Conservation (phyloP, 768 basidiomycete species). For the Macrolepiota albuminosa region DNA sequence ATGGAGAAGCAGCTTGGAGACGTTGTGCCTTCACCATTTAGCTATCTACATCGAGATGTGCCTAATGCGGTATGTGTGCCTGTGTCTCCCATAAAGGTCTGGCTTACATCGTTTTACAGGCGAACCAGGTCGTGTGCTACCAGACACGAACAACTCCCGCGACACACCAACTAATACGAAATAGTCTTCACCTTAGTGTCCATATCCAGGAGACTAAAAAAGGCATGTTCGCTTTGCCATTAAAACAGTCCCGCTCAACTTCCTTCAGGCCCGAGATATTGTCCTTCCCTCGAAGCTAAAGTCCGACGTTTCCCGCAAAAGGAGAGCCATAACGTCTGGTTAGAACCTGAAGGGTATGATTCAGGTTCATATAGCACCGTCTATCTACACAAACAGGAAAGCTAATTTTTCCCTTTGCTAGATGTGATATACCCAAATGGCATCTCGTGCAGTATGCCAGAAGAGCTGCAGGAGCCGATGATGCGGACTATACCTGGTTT, state of each 20-base stretch:
- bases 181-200: conserved; percentile 71
- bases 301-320: conserved; percentile 75
- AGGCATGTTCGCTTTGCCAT: conserved; percentile 35
- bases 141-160: conserved; percentile 66
- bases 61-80: conserved; percentile 55
- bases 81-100: neutral
- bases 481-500: conserved; percentile 82
- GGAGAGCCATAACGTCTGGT: conserved; percentile 70
- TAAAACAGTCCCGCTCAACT: neutral
- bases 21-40: conserved; percentile 61
- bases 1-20: conserved; percentile 70
- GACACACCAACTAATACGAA: conserved; percentile 73
- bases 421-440: conserved; percentile 91
- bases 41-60: conserved; percentile 63
- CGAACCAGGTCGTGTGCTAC: conserved; percentile 69
- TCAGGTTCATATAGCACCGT: conserved; percentile 45
- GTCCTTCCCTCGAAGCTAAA: conserved; percentile 87
- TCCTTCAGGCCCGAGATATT: conserved; percentile 76
- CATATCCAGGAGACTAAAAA: conserved; percentile 90
- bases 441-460: conserved; percentile 81
- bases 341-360: conserved; percentile 91
- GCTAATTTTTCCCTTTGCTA: conserved; percentile 20
- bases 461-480: conserved; percentile 79
- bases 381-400: neutral
- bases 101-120: conserved; percentile 30